Evolutionary conservation across 1,139 yeast genomes (phyloP).

Genomic region (Magnusiomyces sp.): DNA sequence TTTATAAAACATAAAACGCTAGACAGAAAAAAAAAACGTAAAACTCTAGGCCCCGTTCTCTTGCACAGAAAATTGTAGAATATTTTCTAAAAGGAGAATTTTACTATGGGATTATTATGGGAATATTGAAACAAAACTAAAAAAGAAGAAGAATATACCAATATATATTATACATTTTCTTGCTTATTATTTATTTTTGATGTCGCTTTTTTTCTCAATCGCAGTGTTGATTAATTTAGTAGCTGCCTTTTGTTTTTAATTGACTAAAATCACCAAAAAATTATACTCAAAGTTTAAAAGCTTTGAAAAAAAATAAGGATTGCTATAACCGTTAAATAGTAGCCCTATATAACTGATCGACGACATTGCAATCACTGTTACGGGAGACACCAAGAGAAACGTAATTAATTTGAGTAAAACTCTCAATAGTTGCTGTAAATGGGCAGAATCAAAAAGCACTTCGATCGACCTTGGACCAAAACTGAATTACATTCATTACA

Average conservation of each 20-base stretch:
- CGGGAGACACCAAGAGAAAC: background rate
- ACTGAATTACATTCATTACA: slow-evolving; percentile 4
- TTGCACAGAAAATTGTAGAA: too few relatives aligned
- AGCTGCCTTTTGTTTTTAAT: slow-evolving; percentile 16
- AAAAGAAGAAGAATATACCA: too few relatives aligned
- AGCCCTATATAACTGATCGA: background rate
- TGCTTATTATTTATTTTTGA: slow-evolving; percentile 5
- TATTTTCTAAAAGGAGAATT: too few relatives aligned
- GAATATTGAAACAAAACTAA: too few relatives aligned
- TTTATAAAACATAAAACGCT: too few relatives aligned
- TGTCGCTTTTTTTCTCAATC: background rate
- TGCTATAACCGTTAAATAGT: too few relatives aligned
- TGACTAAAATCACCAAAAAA: slow-evolving; percentile 14
- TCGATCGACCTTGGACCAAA: slow-evolving; percentile 12
- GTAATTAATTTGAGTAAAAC: background rate
- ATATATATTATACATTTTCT: too few relatives aligned
- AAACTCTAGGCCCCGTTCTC: too few relatives aligned
- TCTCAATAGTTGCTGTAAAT: background rate
- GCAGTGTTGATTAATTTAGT: slow-evolving; percentile 13
- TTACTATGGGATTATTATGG: too few relatives aligned
- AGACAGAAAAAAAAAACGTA: too few relatives aligned
- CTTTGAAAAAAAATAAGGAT: background rate
- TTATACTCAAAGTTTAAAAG: slow-evolving; percentile 7
- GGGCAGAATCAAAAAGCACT: background rate
- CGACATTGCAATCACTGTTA: background rate